Evolutionary conservation across 176 grass and related monocot species (phyloP).

Genomic region (Cenchrus fungigraminus): DNA sequence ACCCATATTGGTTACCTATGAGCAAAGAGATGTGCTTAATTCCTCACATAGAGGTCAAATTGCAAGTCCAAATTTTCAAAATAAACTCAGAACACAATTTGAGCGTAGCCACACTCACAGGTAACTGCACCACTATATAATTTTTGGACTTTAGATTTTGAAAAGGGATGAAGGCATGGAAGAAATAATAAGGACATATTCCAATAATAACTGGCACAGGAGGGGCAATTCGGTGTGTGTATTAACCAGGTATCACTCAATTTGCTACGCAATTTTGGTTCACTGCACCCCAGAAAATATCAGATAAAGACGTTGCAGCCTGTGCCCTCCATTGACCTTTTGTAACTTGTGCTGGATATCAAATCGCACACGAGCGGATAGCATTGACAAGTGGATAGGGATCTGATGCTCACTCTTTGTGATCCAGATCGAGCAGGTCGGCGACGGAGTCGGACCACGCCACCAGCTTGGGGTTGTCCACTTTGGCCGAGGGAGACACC

Average conservation of each 20-base stretch:
- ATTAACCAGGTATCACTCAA: neutral
- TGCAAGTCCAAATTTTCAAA: neutral
- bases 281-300: too few relatives aligned
- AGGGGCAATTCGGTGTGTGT: neutral
- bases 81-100: neutral
- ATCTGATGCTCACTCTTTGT: slow-evolving; percentile 65
- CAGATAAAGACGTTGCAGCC: neutral
- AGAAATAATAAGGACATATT: neutral
- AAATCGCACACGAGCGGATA: neutral
- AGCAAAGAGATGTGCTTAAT: neutral
- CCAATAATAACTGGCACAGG: neutral
- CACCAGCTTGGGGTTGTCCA: slow-evolving; percentile 81
- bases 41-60: neutral
- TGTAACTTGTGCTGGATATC: neutral
- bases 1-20: neutral
- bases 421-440: slow-evolving; percentile 91
- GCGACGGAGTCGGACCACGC: slow-evolving; percentile 77
- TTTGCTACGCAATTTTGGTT: too few relatives aligned
- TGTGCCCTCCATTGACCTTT: neutral
- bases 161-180: neutral
- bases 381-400: neutral
- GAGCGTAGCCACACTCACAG: neutral
- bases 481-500: slow-evolving; percentile 75
- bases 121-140: neutral
- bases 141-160: neutral